Conservation (phyloP, 2,329 filamentous ascomycete species). For the Pestalotiopsis sp. region DNA sequence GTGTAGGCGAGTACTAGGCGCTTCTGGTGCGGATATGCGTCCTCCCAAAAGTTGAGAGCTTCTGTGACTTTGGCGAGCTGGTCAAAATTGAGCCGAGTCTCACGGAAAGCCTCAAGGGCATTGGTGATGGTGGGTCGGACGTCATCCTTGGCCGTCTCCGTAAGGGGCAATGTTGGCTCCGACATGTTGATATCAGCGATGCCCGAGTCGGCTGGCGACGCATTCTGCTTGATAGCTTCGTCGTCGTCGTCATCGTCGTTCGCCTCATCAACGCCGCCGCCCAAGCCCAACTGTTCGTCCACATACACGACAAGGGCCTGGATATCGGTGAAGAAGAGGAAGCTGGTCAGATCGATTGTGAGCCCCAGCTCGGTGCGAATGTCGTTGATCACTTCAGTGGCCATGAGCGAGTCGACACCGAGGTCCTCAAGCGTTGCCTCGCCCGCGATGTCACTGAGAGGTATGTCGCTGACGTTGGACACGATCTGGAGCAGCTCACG, state of each 20-base stretch:
- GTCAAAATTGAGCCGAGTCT: conserved; percentile 3
- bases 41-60: conserved; percentile 24
- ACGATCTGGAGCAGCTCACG: conserved; percentile 16
- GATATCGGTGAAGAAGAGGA: conserved; percentile 16
- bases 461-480: conserved; percentile 19
- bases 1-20: conserved; percentile 33
- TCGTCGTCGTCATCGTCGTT: background rate
- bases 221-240: too few relatives aligned
- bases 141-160: too few relatives aligned
- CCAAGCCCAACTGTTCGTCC: conserved; percentile 13
- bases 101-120: background rate
- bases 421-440: conserved; percentile 15
- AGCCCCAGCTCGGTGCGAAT: conserved; percentile 15
- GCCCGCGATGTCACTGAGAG: conserved; percentile 14
- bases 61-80: background rate
- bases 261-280: background rate
- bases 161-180: too few relatives aligned
- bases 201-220: too few relatives aligned
- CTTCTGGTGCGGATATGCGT: conserved; percentile 28
- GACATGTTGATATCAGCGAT: too few relatives aligned
- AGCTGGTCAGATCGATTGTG: conserved; percentile 18
- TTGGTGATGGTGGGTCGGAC: background rate
- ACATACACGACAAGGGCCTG: conserved; percentile 15
- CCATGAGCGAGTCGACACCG: conserved; percentile 20
- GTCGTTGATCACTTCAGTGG: conserved; percentile 19